Evolutionary conservation across 2,329 filamentous ascomycete species (phyloP).

Genomic region (Sordariomycetes sp.): DNA sequence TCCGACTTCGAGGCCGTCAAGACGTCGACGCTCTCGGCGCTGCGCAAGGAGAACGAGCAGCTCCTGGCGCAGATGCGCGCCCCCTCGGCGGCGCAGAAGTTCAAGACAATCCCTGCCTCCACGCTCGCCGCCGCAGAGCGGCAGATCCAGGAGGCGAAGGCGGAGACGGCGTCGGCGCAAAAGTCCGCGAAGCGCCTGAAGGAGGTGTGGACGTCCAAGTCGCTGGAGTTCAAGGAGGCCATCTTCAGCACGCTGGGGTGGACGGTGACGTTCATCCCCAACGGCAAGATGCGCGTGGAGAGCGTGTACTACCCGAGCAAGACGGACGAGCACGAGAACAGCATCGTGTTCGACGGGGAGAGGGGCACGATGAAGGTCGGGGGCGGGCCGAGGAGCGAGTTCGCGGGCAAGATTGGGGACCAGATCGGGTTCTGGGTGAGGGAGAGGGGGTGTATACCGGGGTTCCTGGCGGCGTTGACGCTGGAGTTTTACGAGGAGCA

Average conservation of each 20-base stretch:
- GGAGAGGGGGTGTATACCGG: slow-evolving; percentile 85
- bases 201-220: slow-evolving; percentile 86
- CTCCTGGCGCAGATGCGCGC: slow-evolving; percentile 61
- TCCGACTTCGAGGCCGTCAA: slow-evolving; percentile 79
- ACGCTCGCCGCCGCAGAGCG: slow-evolving; percentile 66
- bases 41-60: slow-evolving; percentile 76
- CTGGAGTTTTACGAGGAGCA: slow-evolving; percentile 83
- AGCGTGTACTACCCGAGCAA: slow-evolving; percentile 67
- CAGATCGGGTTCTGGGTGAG: slow-evolving; percentile 94
- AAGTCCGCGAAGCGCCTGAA: slow-evolving; percentile 81
- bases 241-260: slow-evolving; percentile 88
- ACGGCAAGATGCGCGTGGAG: slow-evolving; percentile 88
- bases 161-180: slow-evolving; percentile 60
- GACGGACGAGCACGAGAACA: slow-evolving; percentile 61
- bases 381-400: slow-evolving; percentile 76
- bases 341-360: slow-evolving; percentile 81
- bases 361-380: slow-evolving; percentile 96
- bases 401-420: slow-evolving; percentile 74
- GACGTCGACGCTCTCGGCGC: slow-evolving; percentile 61
- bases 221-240: slow-evolving; percentile 88
- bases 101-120: slow-evolving; percentile 62
- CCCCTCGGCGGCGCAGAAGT: slow-evolving; percentile 24
- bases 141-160: slow-evolving; percentile 61
- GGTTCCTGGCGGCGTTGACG: slow-evolving; percentile 83
- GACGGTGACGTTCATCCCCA: slow-evolving; percentile 94